A percentile compares a stretch with the other conserved stretches of the same genome.
These are phyloP conservation scores for Monosporascus sp. DNA, from an alignment of 2,329 filamentous ascomycete genomes.

Conservation along the genomic window DNA sequence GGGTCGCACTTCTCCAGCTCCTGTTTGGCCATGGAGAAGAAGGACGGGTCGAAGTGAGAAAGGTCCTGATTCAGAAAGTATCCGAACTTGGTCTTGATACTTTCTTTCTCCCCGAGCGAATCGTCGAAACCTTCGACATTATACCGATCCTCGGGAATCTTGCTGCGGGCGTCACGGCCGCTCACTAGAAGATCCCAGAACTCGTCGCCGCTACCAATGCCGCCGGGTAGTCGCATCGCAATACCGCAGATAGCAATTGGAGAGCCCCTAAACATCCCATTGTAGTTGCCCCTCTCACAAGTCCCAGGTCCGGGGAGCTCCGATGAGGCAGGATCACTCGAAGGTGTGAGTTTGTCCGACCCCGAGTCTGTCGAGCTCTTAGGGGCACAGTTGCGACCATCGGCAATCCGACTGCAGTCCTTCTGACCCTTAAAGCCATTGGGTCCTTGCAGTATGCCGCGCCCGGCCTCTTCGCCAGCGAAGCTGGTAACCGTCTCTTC, in stretches of 20 bases:
- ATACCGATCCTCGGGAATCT: constrained; percentile 16
- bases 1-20: constrained; percentile 23
- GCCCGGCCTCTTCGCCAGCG: neutral
- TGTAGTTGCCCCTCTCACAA: neutral
- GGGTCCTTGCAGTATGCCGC: neutral
- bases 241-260: constrained; percentile 21
- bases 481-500: neutral
- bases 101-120: constrained; percentile 8
- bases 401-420: neutral
- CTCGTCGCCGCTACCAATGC: constrained; percentile 10
- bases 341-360: neutral
- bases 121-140: constrained; percentile 15
- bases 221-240: constrained; percentile 21
- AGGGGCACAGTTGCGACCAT: neutral
- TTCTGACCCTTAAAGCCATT: neutral
- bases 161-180: constrained; percentile 14
- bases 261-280: neutral
- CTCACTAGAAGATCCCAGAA: constrained; percentile 24
- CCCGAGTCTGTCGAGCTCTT: neutral
- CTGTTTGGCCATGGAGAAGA: constrained; percentile 15
- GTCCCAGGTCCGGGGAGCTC: neutral
- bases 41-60: constrained; percentile 12
- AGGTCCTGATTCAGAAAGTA: constrained; percentile 8
- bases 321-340: neutral
- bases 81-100: constrained; percentile 2